Conservation (phyloP, 306 rosid genomes). For the Vigna nakashimae region DNA sequence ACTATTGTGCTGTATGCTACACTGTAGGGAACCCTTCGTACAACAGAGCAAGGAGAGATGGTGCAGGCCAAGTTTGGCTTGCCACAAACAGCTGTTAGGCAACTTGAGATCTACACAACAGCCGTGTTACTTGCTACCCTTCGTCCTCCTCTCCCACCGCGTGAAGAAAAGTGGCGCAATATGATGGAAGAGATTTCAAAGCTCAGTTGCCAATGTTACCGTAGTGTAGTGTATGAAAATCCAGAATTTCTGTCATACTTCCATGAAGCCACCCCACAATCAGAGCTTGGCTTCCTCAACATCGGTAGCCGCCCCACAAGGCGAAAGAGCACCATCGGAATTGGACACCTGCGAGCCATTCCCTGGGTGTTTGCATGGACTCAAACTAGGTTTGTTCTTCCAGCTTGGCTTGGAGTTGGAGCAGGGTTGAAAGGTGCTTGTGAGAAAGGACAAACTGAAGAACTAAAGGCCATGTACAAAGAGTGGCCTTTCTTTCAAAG, state of each 20-base stretch:
- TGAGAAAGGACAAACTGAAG: constrained; percentile 84
- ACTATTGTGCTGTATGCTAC: constrained; percentile 2
- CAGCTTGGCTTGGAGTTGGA: constrained; percentile 98
- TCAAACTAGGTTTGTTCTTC: constrained; percentile 89
- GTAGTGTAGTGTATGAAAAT: constrained; percentile 78
- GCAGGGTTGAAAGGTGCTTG: constrained; percentile 81
- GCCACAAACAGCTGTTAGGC: constrained; percentile 89
- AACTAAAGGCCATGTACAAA: constrained; percentile 77
- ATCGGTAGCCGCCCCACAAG: constrained; percentile 95
- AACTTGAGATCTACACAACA: constrained; percentile 93
- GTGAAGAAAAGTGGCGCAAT: constrained; percentile 88
- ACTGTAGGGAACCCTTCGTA: constrained; percentile 78
- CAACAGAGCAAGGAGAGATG: constrained; percentile 98
- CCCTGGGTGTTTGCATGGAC: constrained; percentile 99
- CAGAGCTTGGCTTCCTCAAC: constrained; percentile 95
- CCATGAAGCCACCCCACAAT: constrained; percentile 93
- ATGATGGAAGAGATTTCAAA: constrained; percentile 91
- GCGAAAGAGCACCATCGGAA: constrained; percentile 73
- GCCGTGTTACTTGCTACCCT: constrained; percentile 91
- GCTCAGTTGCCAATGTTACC: constrained; percentile 75
- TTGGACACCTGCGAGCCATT: constrained; percentile 89
- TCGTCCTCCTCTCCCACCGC: constrained; percentile 82
- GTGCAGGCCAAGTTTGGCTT: constrained; percentile 90
- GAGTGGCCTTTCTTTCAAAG: constrained; percentile 97
- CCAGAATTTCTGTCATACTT: constrained; percentile 90